These are phyloP conservation scores for Gastrolobium villosum DNA, from an alignment of 306 rosid species.

Conservation along the genomic window DNA sequence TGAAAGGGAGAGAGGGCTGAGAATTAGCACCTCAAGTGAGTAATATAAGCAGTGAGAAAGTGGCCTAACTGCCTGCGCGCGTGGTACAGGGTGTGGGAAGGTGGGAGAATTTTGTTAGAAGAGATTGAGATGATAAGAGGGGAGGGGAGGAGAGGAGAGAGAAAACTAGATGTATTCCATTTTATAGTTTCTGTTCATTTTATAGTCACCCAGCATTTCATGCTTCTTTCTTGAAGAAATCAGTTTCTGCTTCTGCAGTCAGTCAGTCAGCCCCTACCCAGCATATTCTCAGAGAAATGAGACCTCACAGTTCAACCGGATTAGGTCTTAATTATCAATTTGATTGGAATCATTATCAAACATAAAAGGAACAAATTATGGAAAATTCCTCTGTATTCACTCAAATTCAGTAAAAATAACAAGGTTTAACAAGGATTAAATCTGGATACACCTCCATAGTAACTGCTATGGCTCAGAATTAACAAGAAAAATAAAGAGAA, in stretches of 20 bases:
- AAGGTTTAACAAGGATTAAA: no score
- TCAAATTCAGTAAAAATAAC: no score
- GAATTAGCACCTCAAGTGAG: background rate
- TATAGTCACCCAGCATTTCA: background rate
- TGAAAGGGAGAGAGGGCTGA: background rate
- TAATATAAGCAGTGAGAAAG: background rate
- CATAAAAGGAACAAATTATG: no score
- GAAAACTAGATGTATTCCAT: background rate
- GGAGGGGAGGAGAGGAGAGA: background rate
- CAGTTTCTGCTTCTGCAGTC: background rate
- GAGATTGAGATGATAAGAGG: background rate
- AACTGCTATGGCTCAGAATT: no score
- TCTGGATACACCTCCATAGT: no score
- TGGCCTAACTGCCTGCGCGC: background rate
- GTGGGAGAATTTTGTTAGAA: conserved; percentile 9
- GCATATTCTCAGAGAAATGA: no score
- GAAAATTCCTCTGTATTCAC: no score
- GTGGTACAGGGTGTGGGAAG: background rate
- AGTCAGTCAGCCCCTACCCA: background rate
- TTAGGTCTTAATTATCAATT: no score
- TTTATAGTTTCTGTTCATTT: background rate
- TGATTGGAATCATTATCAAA: no score
- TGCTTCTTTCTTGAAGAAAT: background rate
- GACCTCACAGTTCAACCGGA: no score
- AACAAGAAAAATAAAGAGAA: no score